These are phyloP conservation scores for Lasiosphaeria hispida DNA, from an alignment of 495 filamentous ascomycete species.

Conservation along the genomic window DNA sequence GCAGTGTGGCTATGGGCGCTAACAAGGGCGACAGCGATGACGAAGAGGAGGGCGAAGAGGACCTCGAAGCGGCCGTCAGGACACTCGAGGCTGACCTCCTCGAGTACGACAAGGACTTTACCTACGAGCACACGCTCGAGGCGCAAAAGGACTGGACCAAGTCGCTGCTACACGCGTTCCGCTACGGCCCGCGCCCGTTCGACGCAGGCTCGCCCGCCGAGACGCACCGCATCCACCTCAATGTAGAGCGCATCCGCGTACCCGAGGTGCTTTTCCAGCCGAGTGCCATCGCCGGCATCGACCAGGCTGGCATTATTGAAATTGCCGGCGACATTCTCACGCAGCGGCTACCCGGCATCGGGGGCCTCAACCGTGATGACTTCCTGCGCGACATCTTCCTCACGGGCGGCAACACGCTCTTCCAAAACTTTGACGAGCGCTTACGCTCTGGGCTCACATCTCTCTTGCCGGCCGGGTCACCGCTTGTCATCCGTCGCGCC, in stretches of 20 bases:
- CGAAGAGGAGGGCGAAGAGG: constrained; percentile 84
- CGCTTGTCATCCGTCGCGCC: constrained; percentile 66
- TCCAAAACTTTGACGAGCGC: constrained; percentile 81
- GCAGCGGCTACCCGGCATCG: constrained; percentile 61
- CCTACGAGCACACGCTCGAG: constrained; percentile 83
- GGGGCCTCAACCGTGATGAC: constrained; percentile 54
- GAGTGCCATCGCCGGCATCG: constrained; percentile 81
- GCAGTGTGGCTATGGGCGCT: constrained; percentile 76
- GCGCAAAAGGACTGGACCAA: constrained; percentile 95
- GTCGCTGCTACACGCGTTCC: constrained; percentile 81
- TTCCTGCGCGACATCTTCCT: constrained; percentile 86
- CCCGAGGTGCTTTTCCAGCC: constrained; percentile 96
- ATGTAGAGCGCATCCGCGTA: constrained; percentile 93
- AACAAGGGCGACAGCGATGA: constrained; percentile 63
- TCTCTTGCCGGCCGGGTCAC: constrained; percentile 65
- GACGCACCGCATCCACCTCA: constrained; percentile 86
- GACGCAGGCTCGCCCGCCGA: constrained; percentile 77
- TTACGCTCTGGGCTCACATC: constrained; percentile 68
- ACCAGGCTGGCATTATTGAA: constrained; percentile 91
- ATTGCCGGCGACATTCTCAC: constrained; percentile 82
- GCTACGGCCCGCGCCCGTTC: constrained; percentile 81
- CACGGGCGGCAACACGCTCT: constrained; percentile 89
- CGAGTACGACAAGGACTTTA: constrained; percentile 81
- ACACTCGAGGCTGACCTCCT: constrained; percentile 79
- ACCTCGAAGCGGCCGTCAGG: constrained; percentile 68